Evolutionary conservation across 495 filamentous ascomycete species (phyloP), one percentile per base, ranked within the genome.

Genomic region (Lasiosphaeria hispida): DNA sequence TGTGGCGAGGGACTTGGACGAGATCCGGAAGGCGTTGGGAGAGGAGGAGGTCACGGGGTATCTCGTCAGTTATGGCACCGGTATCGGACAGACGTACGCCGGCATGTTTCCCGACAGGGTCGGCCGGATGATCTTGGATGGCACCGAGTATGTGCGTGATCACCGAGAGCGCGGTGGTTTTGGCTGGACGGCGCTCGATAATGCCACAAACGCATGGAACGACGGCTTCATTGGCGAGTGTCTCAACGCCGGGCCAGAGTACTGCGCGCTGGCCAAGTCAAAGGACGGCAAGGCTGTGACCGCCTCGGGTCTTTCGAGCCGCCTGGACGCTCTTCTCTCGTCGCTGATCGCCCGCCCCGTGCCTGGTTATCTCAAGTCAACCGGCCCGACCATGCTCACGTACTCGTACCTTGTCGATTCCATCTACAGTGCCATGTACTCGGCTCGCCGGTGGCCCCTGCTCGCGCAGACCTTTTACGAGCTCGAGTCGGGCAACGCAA

Each of bases 61-160:
- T 75, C 81, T 87, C 9, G 80, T 87, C 13, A 86, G 82, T n/a
- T 89, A 89, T 61, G 87, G 87, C 3, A 87, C 85, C 1, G 69
- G 85, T 4, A 79, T 89, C 4, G 86, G 85, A 0, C 74, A 83
- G 66, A 90, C 71, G 11, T 81, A 78, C 62, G 77, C 69, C 40
- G 67, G 70, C 38, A 77, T 76, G 75, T 80, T 78, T 35, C 77
- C 77, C 8, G 64, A 69, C 55, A 74, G 69, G 48, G 76, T 76
- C 3, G 79, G 76, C 13, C 70, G 77, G 9, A 62, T 79, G 43
- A 73, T 80, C 17, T 63, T 82, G 2, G 78, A 82, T 48, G 78
- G 76, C 15, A 76, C 76, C 4, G 78, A 79, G 49, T 78, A 81
- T 48, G 73, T 80, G 4, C 72, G 71, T 47, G 75, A 80, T 51